phyloP scores from a whole-genome alignment of 805 yeast genomes.

The Yarrowia yakushimensis region DNA sequence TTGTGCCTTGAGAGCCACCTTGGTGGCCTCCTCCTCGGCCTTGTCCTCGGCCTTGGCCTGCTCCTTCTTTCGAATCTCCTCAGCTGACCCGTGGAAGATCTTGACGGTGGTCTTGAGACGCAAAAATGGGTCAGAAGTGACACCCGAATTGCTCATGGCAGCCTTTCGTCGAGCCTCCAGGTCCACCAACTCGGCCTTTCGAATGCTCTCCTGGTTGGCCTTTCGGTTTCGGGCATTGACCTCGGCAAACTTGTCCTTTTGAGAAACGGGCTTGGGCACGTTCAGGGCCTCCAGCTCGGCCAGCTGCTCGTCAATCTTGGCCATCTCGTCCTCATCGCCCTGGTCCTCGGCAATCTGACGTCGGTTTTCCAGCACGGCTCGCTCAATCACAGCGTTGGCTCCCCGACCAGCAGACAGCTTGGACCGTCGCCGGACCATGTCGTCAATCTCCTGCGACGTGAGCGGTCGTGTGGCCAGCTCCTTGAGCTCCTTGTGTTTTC shows the following conservation, averaged over 20 bases:
- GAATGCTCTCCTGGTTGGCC: constrained; percentile 68
- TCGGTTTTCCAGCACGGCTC: constrained; percentile 68
- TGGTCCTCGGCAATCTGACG: constrained; percentile 65
- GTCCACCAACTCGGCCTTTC: constrained; percentile 72
- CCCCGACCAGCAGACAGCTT: constrained; percentile 57
- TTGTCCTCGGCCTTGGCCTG: constrained; percentile 23
- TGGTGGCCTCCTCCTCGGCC: constrained; percentile 9
- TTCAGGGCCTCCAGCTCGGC: constrained; percentile 32
- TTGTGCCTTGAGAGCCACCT: constrained; percentile 7
- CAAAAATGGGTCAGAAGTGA: constrained; percentile 71
- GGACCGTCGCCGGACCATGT: constrained; percentile 71
- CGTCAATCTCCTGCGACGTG: constrained; percentile 68
- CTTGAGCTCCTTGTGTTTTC: constrained; percentile 60
- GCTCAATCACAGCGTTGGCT: constrained; percentile 71
- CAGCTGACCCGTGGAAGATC: constrained; percentile 59
- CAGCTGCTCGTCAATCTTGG: constrained; percentile 38
- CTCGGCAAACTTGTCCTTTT: constrained; percentile 52
- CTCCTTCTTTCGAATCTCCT: constrained; percentile 46
- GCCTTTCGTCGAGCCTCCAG: constrained; percentile 50
- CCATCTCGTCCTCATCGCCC: constrained; percentile 37
- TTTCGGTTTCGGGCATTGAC: constrained; percentile 84
- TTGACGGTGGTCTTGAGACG: constrained; percentile 85
- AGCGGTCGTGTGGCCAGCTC: constrained; percentile 62
- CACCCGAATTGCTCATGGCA: constrained; percentile 37
- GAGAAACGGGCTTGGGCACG: constrained; percentile 14